Conservation (phyloP, 805 yeast genomes). For the Wickerhamiella vanderwaltii region DNA sequence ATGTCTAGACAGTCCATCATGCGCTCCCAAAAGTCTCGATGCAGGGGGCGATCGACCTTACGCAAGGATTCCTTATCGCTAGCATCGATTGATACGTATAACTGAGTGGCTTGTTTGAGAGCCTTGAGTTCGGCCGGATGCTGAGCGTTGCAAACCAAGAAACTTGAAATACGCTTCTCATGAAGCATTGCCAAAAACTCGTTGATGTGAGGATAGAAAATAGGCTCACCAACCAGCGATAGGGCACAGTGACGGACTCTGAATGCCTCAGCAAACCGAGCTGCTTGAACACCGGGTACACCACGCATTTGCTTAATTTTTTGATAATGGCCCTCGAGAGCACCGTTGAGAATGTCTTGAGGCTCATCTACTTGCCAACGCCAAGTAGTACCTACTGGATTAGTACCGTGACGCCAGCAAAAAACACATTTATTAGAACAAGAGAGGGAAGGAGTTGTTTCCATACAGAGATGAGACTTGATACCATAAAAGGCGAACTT, state of each 20-base stretch:
- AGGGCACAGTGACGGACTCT: conserved; percentile 83
- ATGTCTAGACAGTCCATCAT: conserved; percentile 70
- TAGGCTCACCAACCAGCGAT: conserved; percentile 89
- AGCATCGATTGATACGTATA: conserved; percentile 89
- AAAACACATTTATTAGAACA: conserved; percentile 93
- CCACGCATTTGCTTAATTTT: conserved; percentile 92
- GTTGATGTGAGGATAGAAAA: conserved; percentile 82
- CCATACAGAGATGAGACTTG: conserved; percentile 86
- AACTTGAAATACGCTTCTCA: conserved; percentile 66
- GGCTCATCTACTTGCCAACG: conserved; percentile 93
- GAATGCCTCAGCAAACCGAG: conserved; percentile 83
- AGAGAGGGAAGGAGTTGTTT: conserved; percentile 83
- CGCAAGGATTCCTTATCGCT: conserved; percentile 72
- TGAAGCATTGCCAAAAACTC: conserved; percentile 74
- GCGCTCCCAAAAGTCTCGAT: conserved; percentile 88
- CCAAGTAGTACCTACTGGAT: conserved; percentile 94
- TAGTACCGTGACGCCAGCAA: conserved; percentile 96
- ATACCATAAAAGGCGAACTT: conserved; percentile 88
- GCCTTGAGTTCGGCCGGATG: conserved; percentile 74
- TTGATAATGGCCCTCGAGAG: conserved; percentile 76
- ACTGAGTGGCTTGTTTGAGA: conserved; percentile 70
- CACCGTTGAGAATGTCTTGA: conserved; percentile 70
- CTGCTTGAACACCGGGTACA: conserved; percentile 86
- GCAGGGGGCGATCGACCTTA: conserved; percentile 77
- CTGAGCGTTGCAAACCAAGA: conserved; percentile 90